Evolutionary conservation across 805 yeast species (phyloP).

Genomic region (Kazachstania psychrophila): DNA sequence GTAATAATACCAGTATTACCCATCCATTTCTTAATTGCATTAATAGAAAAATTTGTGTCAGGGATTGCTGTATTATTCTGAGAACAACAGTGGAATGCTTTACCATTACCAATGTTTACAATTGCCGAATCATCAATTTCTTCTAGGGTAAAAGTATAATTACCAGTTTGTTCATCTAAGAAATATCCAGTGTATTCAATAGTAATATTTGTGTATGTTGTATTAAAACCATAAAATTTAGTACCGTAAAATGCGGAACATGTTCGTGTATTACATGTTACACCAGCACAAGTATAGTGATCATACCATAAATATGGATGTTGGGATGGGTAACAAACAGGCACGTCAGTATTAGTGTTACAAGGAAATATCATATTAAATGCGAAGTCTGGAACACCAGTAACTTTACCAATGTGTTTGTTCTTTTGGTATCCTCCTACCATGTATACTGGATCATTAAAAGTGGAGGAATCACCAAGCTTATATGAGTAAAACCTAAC

Average conservation of each 20-base stretch:
- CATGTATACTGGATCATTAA: background rate
- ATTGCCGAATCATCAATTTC: background rate
- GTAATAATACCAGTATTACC: too few relatives aligned
- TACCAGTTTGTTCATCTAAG: background rate
- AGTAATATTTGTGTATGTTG: background rate
- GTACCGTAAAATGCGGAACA: background rate
- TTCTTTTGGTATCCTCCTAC: background rate
- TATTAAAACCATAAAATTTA: background rate
- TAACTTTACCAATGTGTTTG: background rate
- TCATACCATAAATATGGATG: background rate
- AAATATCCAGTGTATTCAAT: conserved; percentile 1
- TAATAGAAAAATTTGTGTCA: background rate
- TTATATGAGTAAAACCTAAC: background rate
- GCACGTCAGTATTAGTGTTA: background rate
- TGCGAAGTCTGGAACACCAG: background rate
- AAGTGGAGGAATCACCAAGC: background rate
- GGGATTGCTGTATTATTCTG: background rate
- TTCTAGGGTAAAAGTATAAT: background rate
- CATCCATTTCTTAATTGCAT: background rate
- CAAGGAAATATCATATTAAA: background rate
- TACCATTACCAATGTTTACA: background rate
- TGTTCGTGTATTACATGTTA: background rate
- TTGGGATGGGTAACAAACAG: background rate
- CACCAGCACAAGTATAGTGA: background rate
- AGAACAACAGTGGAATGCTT: background rate